A percentile compares a stretch with the other conserved stretches of the same genome.
Evolutionary conservation across 2,329 filamentous ascomycete species (phyloP).

Genomic region (Coleophoma cylindrospora): DNA sequence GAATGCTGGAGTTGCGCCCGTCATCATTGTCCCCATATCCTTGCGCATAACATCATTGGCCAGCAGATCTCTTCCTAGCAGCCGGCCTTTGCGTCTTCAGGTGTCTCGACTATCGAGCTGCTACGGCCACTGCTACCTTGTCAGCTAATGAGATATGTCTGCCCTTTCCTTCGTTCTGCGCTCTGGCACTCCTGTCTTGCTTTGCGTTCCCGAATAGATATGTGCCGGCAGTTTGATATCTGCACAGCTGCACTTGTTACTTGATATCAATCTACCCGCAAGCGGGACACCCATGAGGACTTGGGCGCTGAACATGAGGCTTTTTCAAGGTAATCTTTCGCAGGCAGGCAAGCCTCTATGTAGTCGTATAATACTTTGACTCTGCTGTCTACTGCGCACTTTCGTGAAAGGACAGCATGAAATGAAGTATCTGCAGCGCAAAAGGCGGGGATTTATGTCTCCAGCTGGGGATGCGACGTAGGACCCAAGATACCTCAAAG

Average conservation of each 20-base stretch:
- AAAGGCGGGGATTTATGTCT: too few relatives aligned
- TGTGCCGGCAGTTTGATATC: background rate
- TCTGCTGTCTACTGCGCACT: too few relatives aligned
- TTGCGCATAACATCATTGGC: conserved; percentile 1
- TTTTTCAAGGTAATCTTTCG: background rate
- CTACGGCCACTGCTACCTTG: too few relatives aligned
- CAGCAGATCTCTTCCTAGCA: background rate
- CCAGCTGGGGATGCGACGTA: too few relatives aligned
- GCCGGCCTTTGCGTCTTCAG: too few relatives aligned
- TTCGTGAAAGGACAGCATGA: too few relatives aligned
- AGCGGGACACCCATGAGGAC: background rate
- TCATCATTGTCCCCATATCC: background rate
- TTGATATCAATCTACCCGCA: background rate
- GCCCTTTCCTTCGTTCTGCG: background rate
- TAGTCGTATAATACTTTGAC: too few relatives aligned
- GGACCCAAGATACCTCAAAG: too few relatives aligned
- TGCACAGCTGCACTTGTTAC: background rate
- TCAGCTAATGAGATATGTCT: too few relatives aligned
- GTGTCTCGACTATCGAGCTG: too few relatives aligned
- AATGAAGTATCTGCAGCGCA: too few relatives aligned
- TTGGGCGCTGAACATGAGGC: background rate
- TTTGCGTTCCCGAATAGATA: background rate
- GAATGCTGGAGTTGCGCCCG: conserved; percentile 1
- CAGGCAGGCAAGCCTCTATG: background rate
- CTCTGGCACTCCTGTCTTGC: background rate